These are phyloP conservation scores for Citrus medica DNA, from an alignment of 345 rosid species.

Conservation along the genomic window DNA sequence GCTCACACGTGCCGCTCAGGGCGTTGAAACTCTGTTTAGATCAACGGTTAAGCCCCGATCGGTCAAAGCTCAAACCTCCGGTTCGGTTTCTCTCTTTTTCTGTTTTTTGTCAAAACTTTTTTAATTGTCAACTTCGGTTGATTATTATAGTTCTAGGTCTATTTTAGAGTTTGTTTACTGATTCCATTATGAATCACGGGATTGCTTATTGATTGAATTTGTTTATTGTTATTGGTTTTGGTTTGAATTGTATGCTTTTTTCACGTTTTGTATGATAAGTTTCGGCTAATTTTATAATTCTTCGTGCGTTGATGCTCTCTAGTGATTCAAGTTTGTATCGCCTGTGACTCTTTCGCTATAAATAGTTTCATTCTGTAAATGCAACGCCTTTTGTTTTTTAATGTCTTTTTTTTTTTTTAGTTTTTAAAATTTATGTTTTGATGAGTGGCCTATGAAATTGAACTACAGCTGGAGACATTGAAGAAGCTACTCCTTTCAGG, in stretches of 20 bases:
- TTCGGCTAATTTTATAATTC: neutral
- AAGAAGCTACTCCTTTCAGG: constrained; percentile 47
- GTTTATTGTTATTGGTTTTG: neutral
- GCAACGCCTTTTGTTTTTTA: no score
- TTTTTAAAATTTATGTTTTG: neutral
- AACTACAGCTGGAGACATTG: constrained; percentile 62
- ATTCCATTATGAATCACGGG: neutral
- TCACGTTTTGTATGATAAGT: neutral
- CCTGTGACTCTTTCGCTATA: no score
- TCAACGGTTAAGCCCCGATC: constrained; percentile 56
- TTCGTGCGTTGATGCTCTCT: no score
- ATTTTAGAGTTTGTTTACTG: neutral
- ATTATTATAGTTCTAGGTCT: neutral
- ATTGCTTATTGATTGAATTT: neutral
- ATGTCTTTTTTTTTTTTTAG: neutral
- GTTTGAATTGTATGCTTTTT: neutral
- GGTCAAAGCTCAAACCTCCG: constrained; percentile 62
- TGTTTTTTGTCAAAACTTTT: no score
- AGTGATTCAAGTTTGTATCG: no score
- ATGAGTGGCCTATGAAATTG: constrained; percentile 9
- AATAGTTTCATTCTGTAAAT: no score
- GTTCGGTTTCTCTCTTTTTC: constrained; percentile 31
- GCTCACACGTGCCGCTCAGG: constrained; percentile 48
- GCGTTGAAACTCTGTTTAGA: constrained; percentile 32
- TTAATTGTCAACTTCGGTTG: neutral